These are phyloP conservation scores for Saccharomycopsis olivae DNA, from an alignment of 805 yeast genomes.

Conservation along the genomic window DNA sequence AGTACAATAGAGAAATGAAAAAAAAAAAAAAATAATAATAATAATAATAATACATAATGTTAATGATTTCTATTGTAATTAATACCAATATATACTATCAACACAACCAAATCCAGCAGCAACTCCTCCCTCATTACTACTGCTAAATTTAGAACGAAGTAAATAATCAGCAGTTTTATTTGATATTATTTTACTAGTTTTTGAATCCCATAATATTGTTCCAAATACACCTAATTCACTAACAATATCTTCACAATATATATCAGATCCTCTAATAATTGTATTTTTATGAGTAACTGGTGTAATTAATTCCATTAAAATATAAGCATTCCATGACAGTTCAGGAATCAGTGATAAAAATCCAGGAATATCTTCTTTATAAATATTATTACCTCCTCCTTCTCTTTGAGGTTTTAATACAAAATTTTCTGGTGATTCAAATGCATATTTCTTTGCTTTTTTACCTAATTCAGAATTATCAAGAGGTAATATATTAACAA, in stretches of 20 bases:
- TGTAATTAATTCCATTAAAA: conserved; percentile 85
- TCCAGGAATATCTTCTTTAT: conserved; percentile 72
- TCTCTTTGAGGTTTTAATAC: conserved; percentile 97
- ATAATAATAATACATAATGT: no score
- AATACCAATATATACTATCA: conserved; percentile 50
- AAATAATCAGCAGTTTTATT: conserved; percentile 79
- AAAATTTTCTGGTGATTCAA: conserved; percentile 53
- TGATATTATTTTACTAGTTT: conserved; percentile 39
- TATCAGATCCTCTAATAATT: conserved; percentile 55
- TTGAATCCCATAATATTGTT: conserved; percentile 61
- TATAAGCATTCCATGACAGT: conserved; percentile 79
- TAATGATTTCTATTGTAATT: not conserved
- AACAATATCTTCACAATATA: conserved; percentile 62
- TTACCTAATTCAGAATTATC: conserved; percentile 59
- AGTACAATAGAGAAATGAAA: not conserved
- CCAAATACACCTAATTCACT: conserved; percentile 94
- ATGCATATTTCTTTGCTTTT: conserved; percentile 54
- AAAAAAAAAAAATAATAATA: no score
- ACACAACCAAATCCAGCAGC: conserved; percentile 99
- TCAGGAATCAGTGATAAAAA: conserved; percentile 53
- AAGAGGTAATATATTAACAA: conserved; percentile 80
- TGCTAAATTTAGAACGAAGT: conserved; percentile 76
- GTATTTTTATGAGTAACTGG: conserved; percentile 64
- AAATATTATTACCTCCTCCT: conserved; percentile 96
- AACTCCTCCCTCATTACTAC: conserved; percentile 95